Conservation (phyloP, 1,284 basidiomycete genomes). For the Jaminaea rosea region DNA sequence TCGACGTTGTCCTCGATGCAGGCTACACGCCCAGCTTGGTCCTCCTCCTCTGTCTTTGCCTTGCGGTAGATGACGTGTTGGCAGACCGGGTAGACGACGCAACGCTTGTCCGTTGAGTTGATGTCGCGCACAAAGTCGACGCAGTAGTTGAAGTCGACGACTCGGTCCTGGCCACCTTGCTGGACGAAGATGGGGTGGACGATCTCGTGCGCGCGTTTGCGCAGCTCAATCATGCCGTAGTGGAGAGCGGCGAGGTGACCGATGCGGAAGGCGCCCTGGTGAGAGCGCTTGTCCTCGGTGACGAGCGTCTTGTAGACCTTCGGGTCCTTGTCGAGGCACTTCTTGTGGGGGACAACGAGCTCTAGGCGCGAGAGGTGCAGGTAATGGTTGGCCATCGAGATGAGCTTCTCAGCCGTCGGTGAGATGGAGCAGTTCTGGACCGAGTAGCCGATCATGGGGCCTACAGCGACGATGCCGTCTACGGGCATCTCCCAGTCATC, state of each 20-base stretch:
- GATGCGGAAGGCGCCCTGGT: conserved; percentile 39
- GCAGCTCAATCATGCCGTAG: conserved; percentile 20
- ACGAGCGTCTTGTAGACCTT: conserved; percentile 42
- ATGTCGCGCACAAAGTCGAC: conserved; percentile 20
- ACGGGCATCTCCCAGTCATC: conserved; percentile 32
- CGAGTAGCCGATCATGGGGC: conserved; percentile 37
- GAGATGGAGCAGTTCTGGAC: conserved; percentile 15
- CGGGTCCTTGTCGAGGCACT: conserved; percentile 39
- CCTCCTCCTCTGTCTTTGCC: conserved; percentile 41
- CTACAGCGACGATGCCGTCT: conserved; percentile 37
- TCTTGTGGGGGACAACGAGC: conserved; percentile 40
- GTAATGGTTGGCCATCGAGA: conserved; percentile 1
- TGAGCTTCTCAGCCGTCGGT: conserved; percentile 7
- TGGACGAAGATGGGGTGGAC: conserved; percentile 34
- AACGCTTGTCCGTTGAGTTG: conserved; percentile 21
- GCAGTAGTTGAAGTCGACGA: conserved; percentile 19
- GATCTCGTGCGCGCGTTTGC: conserved; percentile 15
- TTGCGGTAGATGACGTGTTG: conserved; percentile 45
- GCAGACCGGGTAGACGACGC: conserved; percentile 40
- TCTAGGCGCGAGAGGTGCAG: conserved; percentile 22
- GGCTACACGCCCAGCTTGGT: conserved; percentile 33
- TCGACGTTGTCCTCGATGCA: conserved; percentile 41
- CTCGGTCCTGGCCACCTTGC: conserved; percentile 36
- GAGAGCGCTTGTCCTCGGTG: conserved; percentile 35
- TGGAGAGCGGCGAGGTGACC: conserved; percentile 32